Conservation (phyloP, 768 basidiomycete species). For the Leccinum pellstonianum region DNA sequence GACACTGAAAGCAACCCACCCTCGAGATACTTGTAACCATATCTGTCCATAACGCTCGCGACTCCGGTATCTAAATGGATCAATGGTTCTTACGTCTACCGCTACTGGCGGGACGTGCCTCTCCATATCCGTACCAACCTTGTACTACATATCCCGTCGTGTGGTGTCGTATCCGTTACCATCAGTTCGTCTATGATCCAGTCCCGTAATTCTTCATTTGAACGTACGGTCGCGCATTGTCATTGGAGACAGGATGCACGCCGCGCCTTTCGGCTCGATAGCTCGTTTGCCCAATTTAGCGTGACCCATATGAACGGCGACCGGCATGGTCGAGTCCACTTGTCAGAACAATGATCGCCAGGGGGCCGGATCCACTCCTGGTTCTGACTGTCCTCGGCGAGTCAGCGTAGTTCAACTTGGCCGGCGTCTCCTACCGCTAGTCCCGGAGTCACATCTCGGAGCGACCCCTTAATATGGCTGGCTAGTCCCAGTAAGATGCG, state of each 20-base stretch:
- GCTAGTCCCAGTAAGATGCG: background rate
- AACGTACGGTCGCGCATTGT: background rate
- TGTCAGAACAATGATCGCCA: background rate
- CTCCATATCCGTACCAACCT: background rate
- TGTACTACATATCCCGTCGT: background rate
- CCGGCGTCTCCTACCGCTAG: background rate
- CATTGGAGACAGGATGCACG: background rate
- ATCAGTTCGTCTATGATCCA: background rate
- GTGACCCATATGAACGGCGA: background rate
- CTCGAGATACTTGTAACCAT: background rate
- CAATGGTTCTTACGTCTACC: background rate
- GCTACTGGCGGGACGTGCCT: background rate
- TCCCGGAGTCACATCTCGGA: background rate
- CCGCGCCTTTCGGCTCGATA: background rate
- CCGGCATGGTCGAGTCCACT: background rate
- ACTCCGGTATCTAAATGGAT: background rate
- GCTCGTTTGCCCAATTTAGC: background rate
- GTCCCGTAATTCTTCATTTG: background rate
- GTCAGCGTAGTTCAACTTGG: background rate
- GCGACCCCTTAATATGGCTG: background rate
- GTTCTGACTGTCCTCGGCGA: background rate
- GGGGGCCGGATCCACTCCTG: background rate
- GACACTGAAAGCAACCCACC: background rate
- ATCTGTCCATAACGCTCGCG: background rate
- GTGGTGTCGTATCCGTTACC: background rate